These are phyloP conservation scores for Phytophthora pini DNA, from an alignment of 352 stramenopile genomes.

Conservation along the genomic window DNA sequence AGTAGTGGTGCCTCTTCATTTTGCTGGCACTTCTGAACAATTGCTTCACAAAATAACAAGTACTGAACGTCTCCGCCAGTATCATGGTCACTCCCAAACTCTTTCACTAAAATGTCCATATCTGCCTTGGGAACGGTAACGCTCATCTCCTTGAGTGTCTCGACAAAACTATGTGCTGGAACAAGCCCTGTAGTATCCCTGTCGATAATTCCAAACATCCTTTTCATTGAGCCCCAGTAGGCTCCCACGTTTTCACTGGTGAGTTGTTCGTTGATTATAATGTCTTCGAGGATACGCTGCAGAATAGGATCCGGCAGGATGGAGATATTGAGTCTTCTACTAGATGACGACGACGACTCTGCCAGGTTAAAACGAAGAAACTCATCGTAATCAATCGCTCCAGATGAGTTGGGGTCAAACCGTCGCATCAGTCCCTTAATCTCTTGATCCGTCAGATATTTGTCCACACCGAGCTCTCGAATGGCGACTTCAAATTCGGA, in stretches of 20 bases:
- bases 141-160: constrained; percentile 72
- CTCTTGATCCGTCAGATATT: constrained; percentile 77
- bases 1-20: constrained; percentile 30
- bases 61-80: constrained; percentile 50
- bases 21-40: constrained; percentile 55
- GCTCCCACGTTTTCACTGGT: constrained; percentile 44
- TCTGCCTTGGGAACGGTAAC: constrained; percentile 47
- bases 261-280: constrained; percentile 58
- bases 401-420: constrained; percentile 73
- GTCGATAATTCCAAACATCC: constrained; percentile 86
- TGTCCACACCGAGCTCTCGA: constrained; percentile 74
- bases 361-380: constrained; percentile 81
- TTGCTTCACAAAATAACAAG: constrained; percentile 61
- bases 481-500: constrained; percentile 78
- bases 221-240: constrained; percentile 74
- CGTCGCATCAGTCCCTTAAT: constrained; percentile 82
- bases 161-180: constrained; percentile 49
- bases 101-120: constrained; percentile 48
- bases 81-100: constrained; percentile 47
- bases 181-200: constrained; percentile 70
- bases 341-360: constrained; percentile 66
- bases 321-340: constrained; percentile 33
- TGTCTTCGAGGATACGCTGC: constrained; percentile 54
- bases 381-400: constrained; percentile 76
- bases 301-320: constrained; percentile 36